Conservation (phyloP, 1,284 basidiomycete genomes). For the Apiotrichum laibachii region DNA sequence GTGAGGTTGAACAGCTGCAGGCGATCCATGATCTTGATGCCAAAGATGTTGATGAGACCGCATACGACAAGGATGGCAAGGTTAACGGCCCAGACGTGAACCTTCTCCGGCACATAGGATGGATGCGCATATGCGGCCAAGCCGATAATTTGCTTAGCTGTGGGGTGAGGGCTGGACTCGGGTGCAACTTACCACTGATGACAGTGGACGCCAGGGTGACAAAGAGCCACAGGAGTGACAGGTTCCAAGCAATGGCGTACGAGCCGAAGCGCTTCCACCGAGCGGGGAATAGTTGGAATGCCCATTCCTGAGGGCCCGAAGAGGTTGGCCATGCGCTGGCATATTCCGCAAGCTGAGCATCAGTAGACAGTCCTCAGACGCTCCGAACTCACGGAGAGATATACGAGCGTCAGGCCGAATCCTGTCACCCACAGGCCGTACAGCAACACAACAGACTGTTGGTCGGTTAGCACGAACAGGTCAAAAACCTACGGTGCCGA, state of each 20-base stretch:
- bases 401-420: constrained; percentile 1
- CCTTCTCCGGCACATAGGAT: not conserved
- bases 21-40: constrained; percentile 7
- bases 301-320: constrained; percentile 11
- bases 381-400: constrained; percentile 1
- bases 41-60: constrained; percentile 9
- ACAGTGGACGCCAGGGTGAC: constrained; percentile 5
- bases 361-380: not conserved
- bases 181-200: not conserved
- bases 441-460: constrained; percentile 3
- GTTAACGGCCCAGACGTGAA: constrained; percentile 9
- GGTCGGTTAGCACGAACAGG: not conserved
- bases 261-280: constrained; percentile 5
- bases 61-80: not conserved
- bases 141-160: constrained; percentile 3
- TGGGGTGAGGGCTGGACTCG: not conserved
- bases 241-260: constrained; percentile 8
- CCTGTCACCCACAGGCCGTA: constrained; percentile 8
- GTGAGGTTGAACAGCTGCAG: constrained; percentile 9
- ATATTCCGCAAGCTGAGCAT: constrained; percentile 8
- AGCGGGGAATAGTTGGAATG: constrained; percentile 10
- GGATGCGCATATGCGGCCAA: constrained; percentile 1
- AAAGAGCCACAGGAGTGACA: constrained; percentile 9
- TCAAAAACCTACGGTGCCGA: constrained; percentile 3
- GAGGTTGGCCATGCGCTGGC: constrained; percentile 8